Base-by-base conservation (phyloP, 192 early-diverging fungal genomes). In the Powellomyces hirtus region DNA sequence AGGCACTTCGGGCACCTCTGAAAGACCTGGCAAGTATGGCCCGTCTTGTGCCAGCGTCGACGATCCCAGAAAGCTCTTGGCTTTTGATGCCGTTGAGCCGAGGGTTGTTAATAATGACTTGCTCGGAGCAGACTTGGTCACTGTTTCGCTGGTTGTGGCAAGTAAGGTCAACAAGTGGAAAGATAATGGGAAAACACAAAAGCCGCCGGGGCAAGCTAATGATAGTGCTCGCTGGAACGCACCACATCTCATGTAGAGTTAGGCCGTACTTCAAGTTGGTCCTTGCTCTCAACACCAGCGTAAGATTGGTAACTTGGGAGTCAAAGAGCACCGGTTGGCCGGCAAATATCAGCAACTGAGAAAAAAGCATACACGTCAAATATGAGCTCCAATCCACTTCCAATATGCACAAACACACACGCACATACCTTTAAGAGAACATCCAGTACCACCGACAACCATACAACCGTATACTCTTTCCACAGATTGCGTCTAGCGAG, bases 251-350 rank as follows among this genome's bases (percentile, higher is more conserved):
- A 8, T 11, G 24, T 7, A 52, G 50, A 5, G 56, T 33, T 10
- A 58, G 10, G 34, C 56, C 56, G 33, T 33, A 58, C 33, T 58
- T 8, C 13, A 58, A 22, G 33, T 58, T 58, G 5, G 56, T 58
- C 10, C 6, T 10, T 10, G 56, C 56, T 33, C 56, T 6, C 22
- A 58, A 22, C 5, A 58, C 10, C 10, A 58, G 24, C 10, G 56
- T 58, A 10, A 34, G 29, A 22, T 58, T 58, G 8, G 30, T 33
- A 33, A 58, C 56, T 35, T 58, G 56, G 10, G 27, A 33, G 34
- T 58, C 56, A 34, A 58, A 58, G 22, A 58, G 56, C 6, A 58
- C 56, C 14, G 56, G 56, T 26, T 58, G 33, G 8, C 56, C 56
- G 33, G 33, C 29, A 22, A 58, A 58, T 27, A 58, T 58, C 10